Conservation (phyloP, 2,329 filamentous ascomycete genomes). For the Albophoma yamanashiensis region DNA sequence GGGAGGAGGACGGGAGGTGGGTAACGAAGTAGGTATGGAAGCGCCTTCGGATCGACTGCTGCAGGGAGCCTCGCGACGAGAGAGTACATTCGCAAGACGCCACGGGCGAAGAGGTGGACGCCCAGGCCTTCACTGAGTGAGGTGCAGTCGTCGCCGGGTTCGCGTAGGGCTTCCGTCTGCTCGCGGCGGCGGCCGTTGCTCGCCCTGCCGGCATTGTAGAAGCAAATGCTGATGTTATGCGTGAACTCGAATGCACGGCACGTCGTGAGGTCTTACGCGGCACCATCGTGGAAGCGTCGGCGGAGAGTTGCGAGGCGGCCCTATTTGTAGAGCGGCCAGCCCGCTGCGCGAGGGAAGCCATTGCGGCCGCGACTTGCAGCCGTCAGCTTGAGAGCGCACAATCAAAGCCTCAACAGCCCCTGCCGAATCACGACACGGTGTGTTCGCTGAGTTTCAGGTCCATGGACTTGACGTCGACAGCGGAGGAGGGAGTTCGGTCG, state of each 20-base stretch:
- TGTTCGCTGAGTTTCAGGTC: neutral
- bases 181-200: neutral
- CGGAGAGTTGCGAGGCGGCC: constrained; percentile 7
- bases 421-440: constrained; percentile 3
- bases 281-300: constrained; percentile 1
- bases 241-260: neutral
- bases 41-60: constrained; percentile 25
- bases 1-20: constrained; percentile 83
- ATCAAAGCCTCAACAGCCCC: constrained; percentile 4
- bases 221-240: neutral
- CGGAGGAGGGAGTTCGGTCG: neutral
- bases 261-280: constrained; percentile 2
- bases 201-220: neutral
- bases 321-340: constrained; percentile 10
- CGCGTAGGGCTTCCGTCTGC: neutral
- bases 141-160: neutral
- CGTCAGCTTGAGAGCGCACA: constrained; percentile 1
- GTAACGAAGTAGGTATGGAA: constrained; percentile 99
- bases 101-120: neutral
- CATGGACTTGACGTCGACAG: neutral
- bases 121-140: no score
- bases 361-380: constrained; percentile 5
- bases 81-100: neutral
- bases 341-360: constrained; percentile 11
- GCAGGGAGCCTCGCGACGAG: neutral